Evolutionary conservation across 2,329 filamentous ascomycete species (phyloP).

Genomic region (Fusarium miscanthi): DNA sequence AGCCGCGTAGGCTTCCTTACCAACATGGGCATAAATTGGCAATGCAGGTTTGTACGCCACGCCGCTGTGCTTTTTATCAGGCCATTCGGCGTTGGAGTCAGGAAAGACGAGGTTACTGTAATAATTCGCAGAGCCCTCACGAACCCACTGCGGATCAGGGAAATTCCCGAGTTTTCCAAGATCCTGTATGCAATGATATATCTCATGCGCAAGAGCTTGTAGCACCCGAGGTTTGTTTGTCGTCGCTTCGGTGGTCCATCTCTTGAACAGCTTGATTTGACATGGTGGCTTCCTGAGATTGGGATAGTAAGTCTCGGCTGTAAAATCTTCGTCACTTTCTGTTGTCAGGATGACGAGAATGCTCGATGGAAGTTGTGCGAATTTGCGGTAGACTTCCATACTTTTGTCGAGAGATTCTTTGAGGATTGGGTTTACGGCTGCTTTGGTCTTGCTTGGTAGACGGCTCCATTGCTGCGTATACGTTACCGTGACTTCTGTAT

Average conservation of each 20-base stretch:
- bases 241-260: slow-evolving; percentile 11
- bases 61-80: neutral
- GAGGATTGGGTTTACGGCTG: slow-evolving; percentile 11
- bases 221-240: slow-evolving; percentile 4
- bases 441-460: neutral
- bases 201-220: slow-evolving; percentile 21
- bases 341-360: slow-evolving; percentile 22
- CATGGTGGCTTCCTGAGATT: neutral
- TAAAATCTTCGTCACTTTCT: neutral
- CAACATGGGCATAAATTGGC: slow-evolving; percentile 22
- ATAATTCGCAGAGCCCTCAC: slow-evolving; percentile 30
- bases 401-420: slow-evolving; percentile 2
- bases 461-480: slow-evolving; percentile 22
- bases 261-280: slow-evolving; percentile 7
- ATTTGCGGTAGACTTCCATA: slow-evolving; percentile 9
- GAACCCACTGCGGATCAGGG: slow-evolving; percentile 1
- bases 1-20: neutral
- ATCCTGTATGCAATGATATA: slow-evolving; percentile 31
- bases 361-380: slow-evolving; percentile 3
- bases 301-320: slow-evolving; percentile 17
- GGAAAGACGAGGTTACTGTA: slow-evolving; percentile 30
- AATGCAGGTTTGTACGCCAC: slow-evolving; percentile 12
- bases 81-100: slow-evolving; percentile 20
- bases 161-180: neutral
- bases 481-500: slow-evolving; percentile 9